A percentile compares a stretch with the other conserved stretches of the same genome.
phyloP scores from a whole-genome alignment of 2,329 filamentous ascomycete genomes.

The Emericellopsis atlantica region DNA sequence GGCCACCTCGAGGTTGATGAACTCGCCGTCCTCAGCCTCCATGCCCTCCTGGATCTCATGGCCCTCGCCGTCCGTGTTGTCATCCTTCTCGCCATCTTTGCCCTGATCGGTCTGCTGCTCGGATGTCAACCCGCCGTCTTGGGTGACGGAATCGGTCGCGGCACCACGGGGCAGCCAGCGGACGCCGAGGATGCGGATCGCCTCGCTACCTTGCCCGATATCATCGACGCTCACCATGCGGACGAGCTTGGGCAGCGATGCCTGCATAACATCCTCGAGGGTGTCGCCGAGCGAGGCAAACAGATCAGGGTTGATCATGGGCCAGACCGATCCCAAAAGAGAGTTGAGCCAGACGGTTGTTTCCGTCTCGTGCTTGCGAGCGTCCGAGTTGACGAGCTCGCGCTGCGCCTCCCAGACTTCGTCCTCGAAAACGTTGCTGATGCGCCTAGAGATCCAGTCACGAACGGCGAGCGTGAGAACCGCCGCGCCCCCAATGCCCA shows the following conservation, averaged over 20 bases:
- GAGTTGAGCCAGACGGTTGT: constrained; percentile 66
- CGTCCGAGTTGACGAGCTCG: constrained; percentile 30
- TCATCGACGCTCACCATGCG: constrained; percentile 68
- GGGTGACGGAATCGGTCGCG: constrained; percentile 46
- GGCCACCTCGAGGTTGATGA: constrained; percentile 64
- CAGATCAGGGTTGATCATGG: constrained; percentile 62
- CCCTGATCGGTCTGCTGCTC: constrained; percentile 23
- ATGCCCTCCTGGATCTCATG: constrained; percentile 40
- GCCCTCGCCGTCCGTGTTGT: constrained; percentile 20
- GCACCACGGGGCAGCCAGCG: constrained; percentile 62
- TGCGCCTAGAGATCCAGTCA: constrained; percentile 48
- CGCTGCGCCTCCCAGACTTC: constrained; percentile 56
- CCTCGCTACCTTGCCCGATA: constrained; percentile 62
- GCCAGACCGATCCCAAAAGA: constrained; percentile 56
- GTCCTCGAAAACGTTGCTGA: constrained; percentile 51
- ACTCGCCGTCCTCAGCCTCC: constrained; percentile 67
- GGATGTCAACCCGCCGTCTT: constrained; percentile 39
- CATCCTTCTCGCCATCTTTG: constrained; percentile 17
- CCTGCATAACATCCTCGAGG: constrained; percentile 72
- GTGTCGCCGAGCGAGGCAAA: constrained; percentile 57
- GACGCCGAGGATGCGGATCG: constrained; percentile 57
- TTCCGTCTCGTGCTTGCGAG: constrained; percentile 34
- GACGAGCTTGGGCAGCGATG: constrained; percentile 54
- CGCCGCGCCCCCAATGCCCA: constrained; percentile 3
- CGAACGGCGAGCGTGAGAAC: constrained; percentile 30